A percentile compares a stretch with the other conserved stretches of the same genome.
Conservation (phyloP, 768 basidiomycete species). For the Kwoniella heveanensis region DNA sequence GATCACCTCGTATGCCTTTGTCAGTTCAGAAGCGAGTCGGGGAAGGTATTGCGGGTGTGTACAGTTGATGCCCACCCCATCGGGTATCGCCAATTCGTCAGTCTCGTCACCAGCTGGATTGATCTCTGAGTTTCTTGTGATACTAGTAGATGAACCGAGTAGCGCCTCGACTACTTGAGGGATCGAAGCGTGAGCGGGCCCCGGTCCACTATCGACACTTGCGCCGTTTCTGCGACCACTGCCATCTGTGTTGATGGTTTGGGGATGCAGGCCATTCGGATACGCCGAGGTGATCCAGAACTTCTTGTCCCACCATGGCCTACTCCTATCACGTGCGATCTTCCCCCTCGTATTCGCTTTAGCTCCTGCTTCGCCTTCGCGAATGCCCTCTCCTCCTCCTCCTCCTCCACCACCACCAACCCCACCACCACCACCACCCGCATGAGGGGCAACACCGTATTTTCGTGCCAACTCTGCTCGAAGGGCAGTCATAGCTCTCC, state of each 20-base stretch:
- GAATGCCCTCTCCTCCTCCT: neutral
- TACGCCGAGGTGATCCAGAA: constrained; percentile 78
- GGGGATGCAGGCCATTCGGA: constrained; percentile 55
- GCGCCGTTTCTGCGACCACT: too few relatives aligned
- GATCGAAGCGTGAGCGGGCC: constrained; percentile 3
- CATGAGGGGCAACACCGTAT: neutral
- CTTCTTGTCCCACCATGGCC: constrained; percentile 61
- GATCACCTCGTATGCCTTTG: constrained; percentile 4
- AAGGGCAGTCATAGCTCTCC: constrained; percentile 63
- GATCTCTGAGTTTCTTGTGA: neutral
- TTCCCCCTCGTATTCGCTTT: too few relatives aligned
- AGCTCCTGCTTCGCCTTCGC: neutral
- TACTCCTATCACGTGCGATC: too few relatives aligned
- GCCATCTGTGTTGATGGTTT: neutral
- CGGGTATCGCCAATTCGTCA: constrained; percentile 53
- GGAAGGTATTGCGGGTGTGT: constrained; percentile 62
- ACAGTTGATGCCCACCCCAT: constrained; percentile 75
- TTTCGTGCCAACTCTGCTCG: constrained; percentile 28
- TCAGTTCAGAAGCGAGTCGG: constrained; percentile 58
- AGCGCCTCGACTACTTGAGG: constrained; percentile 22
- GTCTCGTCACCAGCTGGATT: neutral
- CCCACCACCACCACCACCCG: too few relatives aligned
- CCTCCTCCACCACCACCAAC: too few relatives aligned
- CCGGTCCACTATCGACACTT: too few relatives aligned
- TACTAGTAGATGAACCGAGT: too few relatives aligned